A percentile compares a stretch with the other conserved stretches of the same genome.
phyloP scores from a whole-genome alignment of 148 eudicot genomes.

The Heliamphora exappendiculata region DNA sequence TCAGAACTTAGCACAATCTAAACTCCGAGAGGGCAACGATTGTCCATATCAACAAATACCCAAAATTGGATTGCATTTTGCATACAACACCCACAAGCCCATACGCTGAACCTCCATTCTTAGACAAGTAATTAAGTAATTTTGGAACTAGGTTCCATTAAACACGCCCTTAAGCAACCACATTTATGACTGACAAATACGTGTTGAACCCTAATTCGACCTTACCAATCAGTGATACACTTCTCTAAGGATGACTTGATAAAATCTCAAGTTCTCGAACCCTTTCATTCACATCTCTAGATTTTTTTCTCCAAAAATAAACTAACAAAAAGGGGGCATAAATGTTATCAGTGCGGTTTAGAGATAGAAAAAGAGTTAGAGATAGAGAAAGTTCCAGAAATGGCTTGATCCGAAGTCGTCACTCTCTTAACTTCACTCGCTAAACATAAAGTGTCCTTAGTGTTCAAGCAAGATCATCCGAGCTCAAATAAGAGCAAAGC shows the following conservation, averaged over 20 bases:
- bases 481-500: no score
- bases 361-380: neutral
- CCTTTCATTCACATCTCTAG: slow-evolving; percentile 28
- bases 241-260: slow-evolving; percentile 39
- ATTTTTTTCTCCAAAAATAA: slow-evolving; percentile 40
- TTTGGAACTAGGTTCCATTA: neutral
- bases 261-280: slow-evolving; percentile 47
- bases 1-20: no score
- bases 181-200: slow-evolving; percentile 18
- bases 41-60: neutral
- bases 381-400: slow-evolving; percentile 20
- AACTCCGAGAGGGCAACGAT: no score
- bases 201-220: slow-evolving; percentile 87
- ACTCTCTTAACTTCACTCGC: no score
- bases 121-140: neutral
- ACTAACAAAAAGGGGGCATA: slow-evolving; percentile 11
- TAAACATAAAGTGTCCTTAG: no score
- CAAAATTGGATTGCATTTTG: neutral
- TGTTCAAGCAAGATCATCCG: no score
- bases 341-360: neutral
- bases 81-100: neutral
- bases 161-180: neutral
- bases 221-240: slow-evolving; percentile 77
- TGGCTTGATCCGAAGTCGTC: no score
- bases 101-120: neutral